Evolutionary conservation across 2,329 filamentous ascomycete species (phyloP).

Genomic region (Cordyceps javanica): DNA sequence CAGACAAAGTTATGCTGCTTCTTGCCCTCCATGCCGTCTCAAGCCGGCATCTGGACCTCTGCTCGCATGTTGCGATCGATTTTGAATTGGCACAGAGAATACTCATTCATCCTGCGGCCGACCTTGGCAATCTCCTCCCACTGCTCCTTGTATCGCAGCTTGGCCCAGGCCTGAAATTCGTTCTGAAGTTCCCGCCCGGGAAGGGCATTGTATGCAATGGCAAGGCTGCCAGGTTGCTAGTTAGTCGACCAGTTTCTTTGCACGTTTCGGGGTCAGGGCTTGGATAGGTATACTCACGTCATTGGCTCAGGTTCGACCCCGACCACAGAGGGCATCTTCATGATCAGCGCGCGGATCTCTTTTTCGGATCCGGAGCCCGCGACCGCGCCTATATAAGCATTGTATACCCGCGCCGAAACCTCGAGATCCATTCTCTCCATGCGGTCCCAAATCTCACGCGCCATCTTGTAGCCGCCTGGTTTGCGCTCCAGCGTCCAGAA

Average conservation of each 20-base stretch:
- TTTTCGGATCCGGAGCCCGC: constrained; percentile 63
- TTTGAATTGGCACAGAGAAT: constrained; percentile 44
- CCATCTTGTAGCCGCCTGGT: constrained; percentile 50
- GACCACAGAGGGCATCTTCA: constrained; percentile 59
- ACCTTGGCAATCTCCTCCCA: constrained; percentile 62
- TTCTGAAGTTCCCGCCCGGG: constrained; percentile 59
- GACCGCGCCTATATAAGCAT: constrained; percentile 69
- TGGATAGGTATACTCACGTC: constrained; percentile 59
- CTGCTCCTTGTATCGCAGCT: constrained; percentile 56
- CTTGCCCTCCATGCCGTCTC: neutral
- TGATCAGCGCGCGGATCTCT: constrained; percentile 59
- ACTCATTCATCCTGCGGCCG: constrained; percentile 38
- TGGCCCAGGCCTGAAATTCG: constrained; percentile 69
- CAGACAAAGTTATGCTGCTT: neutral
- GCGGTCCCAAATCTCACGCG: constrained; percentile 64
- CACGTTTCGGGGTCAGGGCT: neutral
- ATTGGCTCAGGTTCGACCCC: constrained; percentile 61
- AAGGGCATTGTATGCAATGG: constrained; percentile 58
- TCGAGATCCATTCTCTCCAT: constrained; percentile 71
- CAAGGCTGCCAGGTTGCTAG: neutral
- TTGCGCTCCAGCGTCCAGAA: constrained; percentile 70
- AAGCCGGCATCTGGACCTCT: neutral
- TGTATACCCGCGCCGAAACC: constrained; percentile 66
- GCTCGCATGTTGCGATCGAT: constrained; percentile 42
- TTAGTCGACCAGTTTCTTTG: neutral